Evolutionary conservation across 805 yeast genomes (phyloP).

Genomic region (Candida tallmaniae): DNA sequence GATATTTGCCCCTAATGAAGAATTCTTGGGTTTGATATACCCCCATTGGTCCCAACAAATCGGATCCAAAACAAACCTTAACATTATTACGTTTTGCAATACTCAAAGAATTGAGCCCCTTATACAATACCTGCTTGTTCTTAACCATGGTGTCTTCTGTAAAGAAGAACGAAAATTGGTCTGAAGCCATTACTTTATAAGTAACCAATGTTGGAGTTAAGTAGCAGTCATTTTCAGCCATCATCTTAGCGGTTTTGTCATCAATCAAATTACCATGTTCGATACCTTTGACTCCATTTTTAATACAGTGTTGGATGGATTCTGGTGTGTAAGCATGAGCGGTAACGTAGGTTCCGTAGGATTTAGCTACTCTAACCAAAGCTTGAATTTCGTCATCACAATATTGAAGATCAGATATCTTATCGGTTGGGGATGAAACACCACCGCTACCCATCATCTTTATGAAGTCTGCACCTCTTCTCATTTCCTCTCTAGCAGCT

Average conservation of each 20-base stretch:
- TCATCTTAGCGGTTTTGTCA: conserved; percentile 19
- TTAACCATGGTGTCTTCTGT: too few species aligned
- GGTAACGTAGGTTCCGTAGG: conserved; percentile 22
- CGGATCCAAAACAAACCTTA: too few species aligned
- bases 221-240: conserved; percentile 17
- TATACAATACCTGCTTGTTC: too few species aligned
- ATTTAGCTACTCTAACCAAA: conserved; percentile 19
- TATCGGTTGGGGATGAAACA: too few species aligned
- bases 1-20: conserved; percentile 17
- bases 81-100: too few species aligned
- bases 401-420: conserved; percentile 19
- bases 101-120: too few species aligned
- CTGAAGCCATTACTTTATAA: conserved; percentile 23
- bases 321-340: conserved; percentile 23
- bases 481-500: too few species aligned
- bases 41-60: too few species aligned
- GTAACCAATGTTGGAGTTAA: conserved; percentile 23
- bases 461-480: too few species aligned
- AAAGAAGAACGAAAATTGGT: conserved; percentile 17
- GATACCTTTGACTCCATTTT: conserved; percentile 22
- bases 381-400: conserved; percentile 21
- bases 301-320: conserved; percentile 17
- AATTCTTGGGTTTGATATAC: too few species aligned
- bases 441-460: too few species aligned
- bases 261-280: conserved; percentile 25